Evolutionary conservation across 176 grass and related monocot genomes (phyloP).

Genomic region (Hordeum vulgare): MorexV3_pseudomolecules_assembly NC_058522.1:29248177-29248676

Average conservation of each 20-base stretch:
- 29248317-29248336: not conserved
- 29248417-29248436: conserved; percentile 39
- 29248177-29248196: too few relatives aligned
- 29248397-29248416: conserved; percentile 63
- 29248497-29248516: conserved; percentile 72
- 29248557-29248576: conserved; percentile 61
- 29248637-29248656: conserved; percentile 60
- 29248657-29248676: conserved; percentile 49
- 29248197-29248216: too few relatives aligned
- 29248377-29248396: conserved; percentile 53
- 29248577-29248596: conserved; percentile 57
- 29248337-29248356: not conserved
- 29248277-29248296: not conserved
- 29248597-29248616: conserved; percentile 64
- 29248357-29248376: conserved; percentile 15
- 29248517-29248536: conserved; percentile 90
- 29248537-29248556: conserved; percentile 49
- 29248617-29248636: conserved; percentile 82
- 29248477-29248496: conserved; percentile 57
- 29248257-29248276: not conserved
- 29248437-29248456: conserved; percentile 67
- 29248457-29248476: conserved; percentile 73
- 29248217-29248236: too few relatives aligned
- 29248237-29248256: too few relatives aligned
- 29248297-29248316: not conserved